Conservation (phyloP, 139 green algal genomes). For the Ettlia oleoabundans region DNA sequence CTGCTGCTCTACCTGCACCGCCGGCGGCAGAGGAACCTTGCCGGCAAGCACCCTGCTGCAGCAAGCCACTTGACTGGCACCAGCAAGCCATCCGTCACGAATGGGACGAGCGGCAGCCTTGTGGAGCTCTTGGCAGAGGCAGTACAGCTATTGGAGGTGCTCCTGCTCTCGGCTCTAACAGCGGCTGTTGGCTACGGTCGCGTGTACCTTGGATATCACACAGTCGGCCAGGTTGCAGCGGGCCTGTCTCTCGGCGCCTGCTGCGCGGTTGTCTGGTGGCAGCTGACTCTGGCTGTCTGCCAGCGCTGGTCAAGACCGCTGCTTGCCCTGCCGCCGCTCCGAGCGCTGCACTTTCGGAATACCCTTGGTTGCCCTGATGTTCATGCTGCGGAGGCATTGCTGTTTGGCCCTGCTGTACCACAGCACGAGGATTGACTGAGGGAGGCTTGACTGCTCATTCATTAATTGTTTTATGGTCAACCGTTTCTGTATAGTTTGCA, state of each 20-base stretch:
- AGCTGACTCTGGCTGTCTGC: neutral
- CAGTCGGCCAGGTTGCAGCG: conserved; percentile 28
- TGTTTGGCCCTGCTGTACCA: neutral
- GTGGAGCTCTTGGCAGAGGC: neutral
- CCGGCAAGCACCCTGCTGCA: neutral
- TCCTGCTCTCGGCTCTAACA: neutral
- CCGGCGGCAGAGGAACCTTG: neutral
- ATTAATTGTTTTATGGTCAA: too few species aligned
- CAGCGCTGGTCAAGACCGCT: neutral
- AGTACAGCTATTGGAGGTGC: conserved; percentile 11
- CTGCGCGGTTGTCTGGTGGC: conserved; percentile 1
- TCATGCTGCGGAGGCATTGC: conserved; percentile 8
- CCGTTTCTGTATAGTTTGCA: too few species aligned
- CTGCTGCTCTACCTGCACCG: conserved; percentile 24
- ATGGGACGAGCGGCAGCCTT: neutral
- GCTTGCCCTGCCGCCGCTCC: neutral
- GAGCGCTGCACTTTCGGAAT: neutral
- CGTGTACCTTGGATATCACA: conserved; percentile 45
- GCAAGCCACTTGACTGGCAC: too few species aligned
- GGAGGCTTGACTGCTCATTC: too few species aligned
- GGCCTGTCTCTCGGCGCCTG: neutral
- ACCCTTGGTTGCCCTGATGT: conserved; percentile 25
- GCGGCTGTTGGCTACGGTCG: conserved; percentile 17
- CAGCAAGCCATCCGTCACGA: too few species aligned
- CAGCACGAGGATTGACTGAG: neutral